Conservation (phyloP, 2,329 filamentous ascomycete species). For the Stemphylium vesicarium region DNA sequence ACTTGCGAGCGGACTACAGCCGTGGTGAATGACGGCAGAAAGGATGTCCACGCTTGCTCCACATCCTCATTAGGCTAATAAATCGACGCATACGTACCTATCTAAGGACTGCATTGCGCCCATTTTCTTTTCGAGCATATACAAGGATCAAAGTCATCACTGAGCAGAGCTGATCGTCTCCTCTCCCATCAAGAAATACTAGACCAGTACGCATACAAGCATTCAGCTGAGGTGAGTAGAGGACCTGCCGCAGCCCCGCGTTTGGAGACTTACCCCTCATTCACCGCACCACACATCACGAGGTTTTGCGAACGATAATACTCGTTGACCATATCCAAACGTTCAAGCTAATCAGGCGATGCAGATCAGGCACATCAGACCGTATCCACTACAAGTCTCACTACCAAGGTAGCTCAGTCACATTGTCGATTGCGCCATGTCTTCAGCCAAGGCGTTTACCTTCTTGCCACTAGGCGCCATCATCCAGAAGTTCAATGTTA, state of each 20-base stretch:
- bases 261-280: conserved; percentile 20
- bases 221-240: conserved; percentile 24
- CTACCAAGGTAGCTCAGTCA: conserved; percentile 4
- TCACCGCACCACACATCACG: conserved; percentile 9
- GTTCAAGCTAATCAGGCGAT: conserved; percentile 8
- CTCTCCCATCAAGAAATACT: background rate
- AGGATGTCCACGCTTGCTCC: conserved; percentile 12
- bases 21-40: conserved; percentile 17
- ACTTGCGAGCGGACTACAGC: conserved; percentile 20
- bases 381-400: background rate
- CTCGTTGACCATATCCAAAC: background rate
- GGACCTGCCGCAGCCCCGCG: conserved; percentile 21
- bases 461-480: conserved; percentile 80
- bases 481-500: conserved; percentile 80
- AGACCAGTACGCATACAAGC: conserved; percentile 1
- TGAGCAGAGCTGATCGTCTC: conserved; percentile 1
- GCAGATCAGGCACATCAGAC: conserved; percentile 6
- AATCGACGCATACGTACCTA: conserved; percentile 12
- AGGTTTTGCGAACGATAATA: conserved; percentile 1
- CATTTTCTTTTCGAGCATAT: background rate
- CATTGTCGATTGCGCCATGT: conserved; percentile 28
- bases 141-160: conserved; percentile 1
- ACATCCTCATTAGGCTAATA: conserved; percentile 45
- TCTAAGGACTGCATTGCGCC: conserved; percentile 2
- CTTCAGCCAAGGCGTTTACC: conserved; percentile 48